A percentile compares a stretch with the other conserved stretches of the same genome.
These are phyloP conservation scores for Cerrena zonata DNA, from an alignment of 1,284 basidiomycete genomes.

Conservation along the genomic window DNA sequence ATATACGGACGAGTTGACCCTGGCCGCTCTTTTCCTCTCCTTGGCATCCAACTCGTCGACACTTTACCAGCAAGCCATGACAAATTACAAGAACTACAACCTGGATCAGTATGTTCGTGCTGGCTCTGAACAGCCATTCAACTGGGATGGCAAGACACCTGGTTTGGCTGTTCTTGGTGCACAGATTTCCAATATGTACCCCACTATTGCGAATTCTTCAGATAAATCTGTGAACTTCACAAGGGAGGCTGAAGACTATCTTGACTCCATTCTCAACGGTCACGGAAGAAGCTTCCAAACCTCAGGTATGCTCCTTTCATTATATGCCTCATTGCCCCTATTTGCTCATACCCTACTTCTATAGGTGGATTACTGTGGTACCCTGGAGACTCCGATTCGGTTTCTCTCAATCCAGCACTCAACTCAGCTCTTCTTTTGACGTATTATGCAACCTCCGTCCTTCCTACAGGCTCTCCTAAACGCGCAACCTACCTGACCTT, in stretches of 20 bases:
- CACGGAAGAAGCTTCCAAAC: constrained; percentile 51
- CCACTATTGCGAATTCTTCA: constrained; percentile 34
- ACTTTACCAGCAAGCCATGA: constrained; percentile 61
- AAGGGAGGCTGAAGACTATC: constrained; percentile 65
- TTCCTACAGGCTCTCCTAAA: constrained; percentile 62
- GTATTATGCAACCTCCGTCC: constrained; percentile 57
- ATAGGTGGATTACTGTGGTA: constrained; percentile 77
- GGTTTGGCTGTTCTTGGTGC: constrained; percentile 72
- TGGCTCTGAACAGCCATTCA: constrained; percentile 60
- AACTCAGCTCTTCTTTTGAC: constrained; percentile 79
- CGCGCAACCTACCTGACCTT: constrained; percentile 58
- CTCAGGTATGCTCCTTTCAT: constrained; percentile 33
- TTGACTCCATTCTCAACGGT: constrained; percentile 66
- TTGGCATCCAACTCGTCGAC: constrained; percentile 60
- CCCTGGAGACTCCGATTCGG: constrained; percentile 71
- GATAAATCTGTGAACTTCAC: constrained; percentile 61
- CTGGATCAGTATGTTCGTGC: constrained; percentile 33
- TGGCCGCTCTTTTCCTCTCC: constrained; percentile 74
- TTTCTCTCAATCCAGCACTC: constrained; percentile 79
- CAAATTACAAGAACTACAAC: constrained; percentile 54
- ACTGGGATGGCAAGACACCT: constrained; percentile 84
- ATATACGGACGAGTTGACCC: constrained; percentile 63
- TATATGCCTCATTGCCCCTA: neutral
- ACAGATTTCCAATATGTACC: constrained; percentile 53
- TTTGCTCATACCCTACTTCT: neutral